These are phyloP conservation scores for Yamadazyma buinensis DNA, from an alignment of 1,139 yeast species.

Conservation along the genomic window DNA sequence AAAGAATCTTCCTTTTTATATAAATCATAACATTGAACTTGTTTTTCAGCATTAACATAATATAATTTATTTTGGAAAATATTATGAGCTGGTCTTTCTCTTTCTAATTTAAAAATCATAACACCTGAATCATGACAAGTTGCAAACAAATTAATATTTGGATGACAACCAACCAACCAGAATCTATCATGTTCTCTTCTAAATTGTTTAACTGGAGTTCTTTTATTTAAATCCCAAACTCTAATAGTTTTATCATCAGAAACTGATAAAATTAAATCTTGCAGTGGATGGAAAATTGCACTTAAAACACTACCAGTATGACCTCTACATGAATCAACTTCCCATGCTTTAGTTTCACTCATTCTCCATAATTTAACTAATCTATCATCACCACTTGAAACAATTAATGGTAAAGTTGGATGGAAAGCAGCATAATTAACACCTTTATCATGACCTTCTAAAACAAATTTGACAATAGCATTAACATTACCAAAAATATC, in stretches of 20 bases:
- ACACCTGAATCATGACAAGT: constrained; percentile 97
- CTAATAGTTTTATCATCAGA: constrained; percentile 97
- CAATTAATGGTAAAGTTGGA: constrained; percentile 92
- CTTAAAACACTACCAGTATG: constrained; percentile 91
- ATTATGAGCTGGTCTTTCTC: constrained; percentile 93
- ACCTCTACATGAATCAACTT: constrained; percentile 96
- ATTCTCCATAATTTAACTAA: constrained; percentile 95
- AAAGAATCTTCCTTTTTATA: constrained; percentile 57
- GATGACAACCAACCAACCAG: constrained; percentile 91
- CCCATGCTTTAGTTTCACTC: constrained; percentile 99
- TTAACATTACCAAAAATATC: constrained; percentile 93
- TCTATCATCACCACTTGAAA: constrained; percentile 95
- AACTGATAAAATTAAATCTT: constrained; percentile 87
- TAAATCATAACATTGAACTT: constrained; percentile 76
- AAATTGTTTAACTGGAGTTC: constrained; percentile 92
- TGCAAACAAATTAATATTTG: constrained; percentile 86
- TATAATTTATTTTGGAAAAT: constrained; percentile 67
- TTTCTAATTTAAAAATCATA: constrained; percentile 94
- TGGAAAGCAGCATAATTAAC: constrained; percentile 99
- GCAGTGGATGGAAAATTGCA: constrained; percentile 89
- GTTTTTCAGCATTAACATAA: constrained; percentile 81
- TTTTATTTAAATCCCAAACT: constrained; percentile 93
- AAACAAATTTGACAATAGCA: constrained; percentile 90
- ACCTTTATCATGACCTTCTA: constrained; percentile 98
- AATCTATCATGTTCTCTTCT: constrained; percentile 92